These are phyloP conservation scores for Elsinoe necatrix DNA, from an alignment of 2,329 filamentous ascomycete species.

Conservation along the genomic window DNA sequence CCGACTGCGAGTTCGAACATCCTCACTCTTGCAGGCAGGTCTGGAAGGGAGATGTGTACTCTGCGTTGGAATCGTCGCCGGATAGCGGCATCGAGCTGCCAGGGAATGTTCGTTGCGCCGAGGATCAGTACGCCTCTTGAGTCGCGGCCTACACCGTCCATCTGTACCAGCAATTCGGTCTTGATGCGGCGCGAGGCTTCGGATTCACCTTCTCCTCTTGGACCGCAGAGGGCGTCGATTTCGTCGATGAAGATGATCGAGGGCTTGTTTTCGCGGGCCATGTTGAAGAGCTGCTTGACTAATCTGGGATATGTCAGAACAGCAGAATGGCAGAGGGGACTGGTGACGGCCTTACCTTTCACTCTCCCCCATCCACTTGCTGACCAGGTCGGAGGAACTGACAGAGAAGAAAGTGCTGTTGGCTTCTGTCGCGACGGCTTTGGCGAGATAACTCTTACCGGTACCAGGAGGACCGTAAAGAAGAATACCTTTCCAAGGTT, in stretches of 20 bases:
- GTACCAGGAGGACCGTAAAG: slow-evolving; percentile 94
- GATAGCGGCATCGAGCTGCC: slow-evolving; percentile 95
- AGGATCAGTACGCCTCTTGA: slow-evolving; percentile 88
- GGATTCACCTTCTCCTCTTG: slow-evolving; percentile 87
- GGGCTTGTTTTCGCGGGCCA: slow-evolving; percentile 96
- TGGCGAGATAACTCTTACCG: slow-evolving; percentile 94
- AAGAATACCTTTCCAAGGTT: slow-evolving; percentile 97
- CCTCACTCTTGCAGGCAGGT: slow-evolving; percentile 73
- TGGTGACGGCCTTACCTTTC: slow-evolving; percentile 60
- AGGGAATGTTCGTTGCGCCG: slow-evolving; percentile 95
- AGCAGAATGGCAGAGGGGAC: slow-evolving; percentile 17
- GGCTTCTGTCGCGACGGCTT: slow-evolving; percentile 94
- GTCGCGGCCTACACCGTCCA: slow-evolving; percentile 97
- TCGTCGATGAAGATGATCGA: slow-evolving; percentile 99
- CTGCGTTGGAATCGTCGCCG: slow-evolving; percentile 89
- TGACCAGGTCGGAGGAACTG: slow-evolving; percentile 59
- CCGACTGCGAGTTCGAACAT: slow-evolving; percentile 98
- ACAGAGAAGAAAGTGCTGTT: slow-evolving; percentile 42
- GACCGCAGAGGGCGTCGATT: slow-evolving; percentile 91
- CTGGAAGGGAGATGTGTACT: slow-evolving; percentile 91
- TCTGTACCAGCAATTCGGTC: slow-evolving; percentile 95
- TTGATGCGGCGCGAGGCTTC: slow-evolving; percentile 97
- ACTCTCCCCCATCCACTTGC: slow-evolving; percentile 99
- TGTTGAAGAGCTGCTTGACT: slow-evolving; percentile 93
- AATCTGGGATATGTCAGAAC: slow-evolving; percentile 47